phyloP scores from a whole-genome alignment of 805 yeast species.

The Lachancea fermentati region DNA sequence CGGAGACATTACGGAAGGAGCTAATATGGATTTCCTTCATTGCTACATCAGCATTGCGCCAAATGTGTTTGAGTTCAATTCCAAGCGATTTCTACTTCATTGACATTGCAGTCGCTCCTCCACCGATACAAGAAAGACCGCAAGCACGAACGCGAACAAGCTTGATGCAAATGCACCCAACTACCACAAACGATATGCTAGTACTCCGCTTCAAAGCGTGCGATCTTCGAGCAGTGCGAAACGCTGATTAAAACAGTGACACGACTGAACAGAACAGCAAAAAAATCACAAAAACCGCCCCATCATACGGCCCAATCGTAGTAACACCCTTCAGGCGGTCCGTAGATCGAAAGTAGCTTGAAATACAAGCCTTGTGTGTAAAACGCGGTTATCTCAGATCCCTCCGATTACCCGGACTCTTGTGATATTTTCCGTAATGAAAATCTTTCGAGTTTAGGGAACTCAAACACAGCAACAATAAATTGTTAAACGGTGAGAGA shows the following conservation, averaged over 20 bases:
- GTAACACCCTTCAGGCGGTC: neutral
- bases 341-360: neutral
- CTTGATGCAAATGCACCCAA: neutral
- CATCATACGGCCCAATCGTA: no score
- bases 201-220: neutral
- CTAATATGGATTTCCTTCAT: no score
- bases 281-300: neutral
- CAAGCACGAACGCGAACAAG: no score
- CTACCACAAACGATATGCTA: neutral
- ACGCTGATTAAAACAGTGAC: neutral
- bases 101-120: no score
- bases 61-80: no score
- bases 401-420: neutral
- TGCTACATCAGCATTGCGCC: no score
- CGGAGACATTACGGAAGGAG: no score
- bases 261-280: neutral
- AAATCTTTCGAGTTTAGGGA: conserved; percentile 8
- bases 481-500: neutral
- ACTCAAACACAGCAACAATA: neutral
- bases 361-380: no score
- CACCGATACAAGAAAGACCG: no score
- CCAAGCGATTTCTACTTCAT: no score
- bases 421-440: neutral
- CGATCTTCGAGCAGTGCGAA: neutral
- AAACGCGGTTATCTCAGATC: neutral